Percentiles rank a stretch among this genome's conserved stretches.
These are phyloP conservation scores for Solanum megistacrolobum DNA, from an alignment of 257 asterid genomes.

Conservation along the genomic window DNA sequence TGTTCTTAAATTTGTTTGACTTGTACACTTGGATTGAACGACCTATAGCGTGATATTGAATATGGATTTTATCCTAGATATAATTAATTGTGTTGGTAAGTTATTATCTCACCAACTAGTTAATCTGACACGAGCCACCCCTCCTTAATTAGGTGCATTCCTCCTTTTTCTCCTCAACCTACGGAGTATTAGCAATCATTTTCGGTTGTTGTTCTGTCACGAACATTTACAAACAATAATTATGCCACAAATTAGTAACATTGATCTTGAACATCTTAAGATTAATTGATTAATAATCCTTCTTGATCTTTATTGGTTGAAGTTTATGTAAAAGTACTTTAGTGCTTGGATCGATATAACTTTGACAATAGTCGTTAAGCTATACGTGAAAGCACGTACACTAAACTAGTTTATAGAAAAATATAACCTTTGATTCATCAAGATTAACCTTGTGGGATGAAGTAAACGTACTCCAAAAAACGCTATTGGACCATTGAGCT, in stretches of 20 bases:
- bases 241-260: background rate
- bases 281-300: background rate
- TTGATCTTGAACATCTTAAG: background rate
- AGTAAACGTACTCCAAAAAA: background rate
- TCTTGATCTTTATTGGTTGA: background rate
- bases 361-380: background rate
- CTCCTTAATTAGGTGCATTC: background rate
- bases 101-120: background rate
- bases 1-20: background rate
- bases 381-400: too few relatives aligned
- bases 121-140: background rate
- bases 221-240: background rate
- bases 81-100: background rate
- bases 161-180: background rate
- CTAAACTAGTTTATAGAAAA: background rate
- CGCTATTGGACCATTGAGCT: background rate
- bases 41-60: background rate
- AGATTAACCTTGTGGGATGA: background rate
- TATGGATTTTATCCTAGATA: background rate
- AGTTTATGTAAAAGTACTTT: background rate
- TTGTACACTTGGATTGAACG: background rate
- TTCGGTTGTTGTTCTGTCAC: background rate
- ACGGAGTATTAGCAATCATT: background rate
- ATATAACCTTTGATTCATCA: background rate
- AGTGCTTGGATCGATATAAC: background rate